Conservation (phyloP, 1,284 basidiomycete genomes). For the Malassezia obtusa region DNA sequence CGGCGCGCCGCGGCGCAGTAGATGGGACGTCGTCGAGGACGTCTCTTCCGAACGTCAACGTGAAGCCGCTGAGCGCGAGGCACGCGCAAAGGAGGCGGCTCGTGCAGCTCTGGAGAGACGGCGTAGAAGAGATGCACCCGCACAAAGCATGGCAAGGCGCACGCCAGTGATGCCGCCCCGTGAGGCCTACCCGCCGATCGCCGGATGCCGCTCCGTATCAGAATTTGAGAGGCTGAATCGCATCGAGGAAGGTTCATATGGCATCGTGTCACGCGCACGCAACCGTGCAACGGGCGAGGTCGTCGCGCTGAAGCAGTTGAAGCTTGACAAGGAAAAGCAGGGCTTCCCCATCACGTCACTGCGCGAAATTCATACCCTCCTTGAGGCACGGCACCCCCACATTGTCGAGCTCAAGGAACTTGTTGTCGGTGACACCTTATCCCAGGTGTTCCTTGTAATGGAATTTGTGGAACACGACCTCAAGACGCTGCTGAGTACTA, state of each 20-base stretch:
- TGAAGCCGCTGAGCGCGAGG: background rate
- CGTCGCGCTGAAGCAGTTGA: constrained; percentile 94
- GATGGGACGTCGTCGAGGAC: background rate
- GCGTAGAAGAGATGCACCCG: background rate
- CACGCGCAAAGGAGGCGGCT: constrained; percentile 9
- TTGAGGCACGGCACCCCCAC: constrained; percentile 70
- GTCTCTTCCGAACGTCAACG: background rate
- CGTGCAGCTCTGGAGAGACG: constrained; percentile 2
- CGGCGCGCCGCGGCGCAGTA: background rate
- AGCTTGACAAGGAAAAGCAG: constrained; percentile 92
- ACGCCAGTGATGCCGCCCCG: background rate
- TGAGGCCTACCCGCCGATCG: constrained; percentile 24
- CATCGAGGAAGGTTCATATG: constrained; percentile 98
- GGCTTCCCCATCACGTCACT: constrained; percentile 97
- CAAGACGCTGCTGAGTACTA: constrained; percentile 74
- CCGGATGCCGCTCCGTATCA: constrained; percentile 31
- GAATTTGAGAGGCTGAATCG: constrained; percentile 62
- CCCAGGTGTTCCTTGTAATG: constrained; percentile 98
- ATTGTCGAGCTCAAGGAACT: constrained; percentile 91
- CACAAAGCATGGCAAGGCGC: background rate
- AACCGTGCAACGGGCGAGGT: constrained; percentile 63
- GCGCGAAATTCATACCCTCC: constrained; percentile 86
- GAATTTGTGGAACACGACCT: constrained; percentile 99
- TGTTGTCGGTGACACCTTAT: constrained; percentile 96
- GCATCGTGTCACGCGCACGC: constrained; percentile 86